Evolutionary conservation across 2,329 filamentous ascomycete genomes (phyloP).

Genomic region (Colletotrichum sp.): DNA sequence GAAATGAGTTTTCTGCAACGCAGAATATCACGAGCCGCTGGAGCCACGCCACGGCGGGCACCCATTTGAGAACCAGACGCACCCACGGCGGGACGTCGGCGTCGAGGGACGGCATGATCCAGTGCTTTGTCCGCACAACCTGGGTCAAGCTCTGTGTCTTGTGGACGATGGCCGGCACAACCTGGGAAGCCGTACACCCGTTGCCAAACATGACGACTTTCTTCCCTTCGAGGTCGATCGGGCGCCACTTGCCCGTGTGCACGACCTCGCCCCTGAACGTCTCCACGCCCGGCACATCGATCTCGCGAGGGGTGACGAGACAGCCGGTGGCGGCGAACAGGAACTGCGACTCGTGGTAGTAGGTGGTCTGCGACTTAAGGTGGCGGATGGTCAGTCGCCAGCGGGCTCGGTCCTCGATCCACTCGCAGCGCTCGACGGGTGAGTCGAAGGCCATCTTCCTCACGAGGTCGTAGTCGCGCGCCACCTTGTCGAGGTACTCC

Average conservation of each 20-base stretch:
- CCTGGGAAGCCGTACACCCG: constrained; percentile 59
- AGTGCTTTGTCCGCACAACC: constrained; percentile 46
- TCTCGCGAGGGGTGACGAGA: constrained; percentile 36
- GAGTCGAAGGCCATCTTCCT: constrained; percentile 41
- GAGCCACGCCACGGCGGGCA: constrained; percentile 52
- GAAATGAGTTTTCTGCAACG: constrained; percentile 43
- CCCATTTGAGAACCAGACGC: constrained; percentile 41
- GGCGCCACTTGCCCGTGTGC: constrained; percentile 61
- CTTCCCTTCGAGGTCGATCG: constrained; percentile 51
- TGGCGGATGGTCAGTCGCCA: constrained; percentile 39
- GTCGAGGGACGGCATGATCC: constrained; percentile 42
- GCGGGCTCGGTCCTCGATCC: constrained; percentile 37
- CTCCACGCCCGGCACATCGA: constrained; percentile 52
- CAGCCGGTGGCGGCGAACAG: constrained; percentile 40
- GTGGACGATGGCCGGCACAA: constrained; percentile 49
- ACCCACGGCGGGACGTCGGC: constrained; percentile 19
- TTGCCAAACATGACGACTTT: constrained; percentile 58
- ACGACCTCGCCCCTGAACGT: constrained; percentile 58
- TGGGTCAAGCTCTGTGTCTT: constrained; percentile 36
- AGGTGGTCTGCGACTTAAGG: constrained; percentile 24
- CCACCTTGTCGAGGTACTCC: constrained; percentile 59
- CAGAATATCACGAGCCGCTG: constrained; percentile 48
- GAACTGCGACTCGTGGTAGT: constrained; percentile 43
- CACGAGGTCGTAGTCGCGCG: constrained; percentile 47
- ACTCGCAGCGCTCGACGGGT: constrained; percentile 41